Base-by-base conservation (phyloP, 2,329 filamentous ascomycete genomes). In the Ophiostoma piceae region DNA sequence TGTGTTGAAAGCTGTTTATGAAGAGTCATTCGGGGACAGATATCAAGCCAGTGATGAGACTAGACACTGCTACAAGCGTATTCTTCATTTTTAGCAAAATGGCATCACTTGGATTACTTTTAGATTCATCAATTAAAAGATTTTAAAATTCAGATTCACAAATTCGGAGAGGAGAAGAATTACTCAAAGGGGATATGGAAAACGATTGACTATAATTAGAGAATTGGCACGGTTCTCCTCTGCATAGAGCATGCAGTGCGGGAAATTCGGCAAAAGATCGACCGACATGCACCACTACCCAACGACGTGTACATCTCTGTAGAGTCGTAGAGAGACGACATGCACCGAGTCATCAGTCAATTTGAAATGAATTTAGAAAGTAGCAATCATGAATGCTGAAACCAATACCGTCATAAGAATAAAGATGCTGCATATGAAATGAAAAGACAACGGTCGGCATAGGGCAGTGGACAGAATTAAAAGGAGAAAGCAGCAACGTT, bases 141-240 rank as follows among this genome's bases (percentile, higher is more conserved):
- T 2, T 29, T 29, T 1, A 1, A 29, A 2, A 29, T 29, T 29
- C 26, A 29, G 26, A 29, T 29, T 29, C 26, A 29, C 26, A 29
- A 29, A 29, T 29, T 29, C 26, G 26, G 26, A 29, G 26, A 29
- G 26, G 26, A 35, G 35, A 35, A 32, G 12, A 19, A 16, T 62
- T 62, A 62, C 57, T 62, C 26, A 62, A 62, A 62, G 57, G 22
- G 57, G 57, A 62, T 16, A 35, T 32, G 26, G 32, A 26, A 35
- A 32, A 14, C 26, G 26, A 62, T 14, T 26, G 51, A 57, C 51
- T 26, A 57, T 12, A 14, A 57, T 22, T 26, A 57, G 51, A 26
- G 19, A n/a, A 47, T 19, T 57, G 51, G 51, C 51, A 57, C n/a
- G 51, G 51, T 22, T 57, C 22, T 22, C 9, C 8, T 19, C 7